Evolutionary conservation across 371 early-diverging fungal species (phyloP).

Genomic region (Syncephalis fuscata): DNA sequence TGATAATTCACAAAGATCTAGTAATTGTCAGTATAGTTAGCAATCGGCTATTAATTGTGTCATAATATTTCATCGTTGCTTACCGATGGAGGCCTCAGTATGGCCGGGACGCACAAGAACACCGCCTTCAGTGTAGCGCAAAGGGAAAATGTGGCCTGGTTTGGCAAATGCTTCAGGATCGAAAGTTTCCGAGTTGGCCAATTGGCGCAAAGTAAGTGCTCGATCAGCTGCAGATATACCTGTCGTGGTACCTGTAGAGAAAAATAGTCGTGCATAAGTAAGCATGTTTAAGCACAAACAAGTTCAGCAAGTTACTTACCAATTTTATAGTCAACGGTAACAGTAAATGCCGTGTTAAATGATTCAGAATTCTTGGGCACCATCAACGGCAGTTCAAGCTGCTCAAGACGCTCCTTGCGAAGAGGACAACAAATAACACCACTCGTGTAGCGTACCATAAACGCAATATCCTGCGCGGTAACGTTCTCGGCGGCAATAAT

Average conservation of each 20-base stretch:
- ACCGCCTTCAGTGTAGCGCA: conserved; percentile 65
- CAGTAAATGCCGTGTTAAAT: conserved; percentile 82
- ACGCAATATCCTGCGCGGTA: conserved; percentile 82
- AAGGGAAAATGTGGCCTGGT: conserved; percentile 91
- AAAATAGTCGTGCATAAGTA: not conserved
- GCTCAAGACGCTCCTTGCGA: conserved; percentile 47
- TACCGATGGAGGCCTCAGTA: conserved; percentile 78
- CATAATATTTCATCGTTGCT: too few relatives aligned
- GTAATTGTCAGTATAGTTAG: not conserved
- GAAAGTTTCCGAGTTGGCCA: conserved; percentile 50
- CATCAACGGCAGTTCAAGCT: conserved; percentile 82
- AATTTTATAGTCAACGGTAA: conserved; percentile 72
- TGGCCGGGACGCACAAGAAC: conserved; percentile 76
- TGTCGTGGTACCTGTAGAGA: conserved; percentile 66
- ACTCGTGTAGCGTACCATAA: conserved; percentile 81
- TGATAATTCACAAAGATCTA: conserved; percentile 72
- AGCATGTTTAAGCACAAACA: too few relatives aligned
- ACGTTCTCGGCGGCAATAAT: conserved; percentile 85
- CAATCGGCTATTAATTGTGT: not conserved
- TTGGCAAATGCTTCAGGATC: conserved; percentile 59
- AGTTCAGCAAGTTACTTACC: conserved; percentile 15
- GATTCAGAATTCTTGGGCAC: conserved; percentile 77
- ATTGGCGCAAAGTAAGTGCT: conserved; percentile 51
- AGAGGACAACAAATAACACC: conserved; percentile 86
- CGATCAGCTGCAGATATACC: conserved; percentile 92